Base-by-base conservation (phyloP, 1,284 basidiomycete species). In the Marasmius tenuissimus region DNA sequence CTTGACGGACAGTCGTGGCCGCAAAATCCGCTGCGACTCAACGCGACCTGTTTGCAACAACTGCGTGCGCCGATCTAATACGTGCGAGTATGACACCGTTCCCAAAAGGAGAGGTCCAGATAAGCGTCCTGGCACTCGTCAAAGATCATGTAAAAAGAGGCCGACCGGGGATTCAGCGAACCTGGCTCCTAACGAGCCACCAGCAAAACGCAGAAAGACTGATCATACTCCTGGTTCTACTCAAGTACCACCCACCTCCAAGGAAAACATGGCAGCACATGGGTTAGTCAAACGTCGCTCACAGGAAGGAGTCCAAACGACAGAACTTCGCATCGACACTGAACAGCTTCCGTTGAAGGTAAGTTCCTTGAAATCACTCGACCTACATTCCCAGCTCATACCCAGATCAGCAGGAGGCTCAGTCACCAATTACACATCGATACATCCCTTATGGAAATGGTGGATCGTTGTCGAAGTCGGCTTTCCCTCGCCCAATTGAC, bases 11-110 rank as follows among this genome's bases (percentile, higher is more conserved):
- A 88, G 91, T 74, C 91, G 91, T 63, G 81, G 84, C 63, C 86
- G 90, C 73, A 93, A 93, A 81, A 92, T 92, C 69, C 86, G 88
- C 63, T 93, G 90, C 78, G 91, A 92, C 75, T 92, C 90, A 59
- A 88, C 86, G 48, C 81, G 90, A 69, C 90, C 90, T 65, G 81
- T 83, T 63, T 93, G 90, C 78, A 83, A 88, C 76, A 92, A 92
- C 74, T 92, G 90, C 75, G 77, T 83, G 72, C 86, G 89, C 69
- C 82, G 91, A 68, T 84, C 82, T 67, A 91, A 90, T 73, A 79
- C 82, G 60, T 92, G 89, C 75, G 83, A 87, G 73, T 93, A 92
- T 73, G 91, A 93, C 72, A 78, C 84, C 38, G 87, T 83, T 48
- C 91, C 91, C 67, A 91, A 89, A 75, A 85, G 91, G 61, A 84